These are phyloP conservation scores for Wickerhamomyces canadensis DNA, from an alignment of 805 yeast species.

Conservation along the genomic window DNA sequence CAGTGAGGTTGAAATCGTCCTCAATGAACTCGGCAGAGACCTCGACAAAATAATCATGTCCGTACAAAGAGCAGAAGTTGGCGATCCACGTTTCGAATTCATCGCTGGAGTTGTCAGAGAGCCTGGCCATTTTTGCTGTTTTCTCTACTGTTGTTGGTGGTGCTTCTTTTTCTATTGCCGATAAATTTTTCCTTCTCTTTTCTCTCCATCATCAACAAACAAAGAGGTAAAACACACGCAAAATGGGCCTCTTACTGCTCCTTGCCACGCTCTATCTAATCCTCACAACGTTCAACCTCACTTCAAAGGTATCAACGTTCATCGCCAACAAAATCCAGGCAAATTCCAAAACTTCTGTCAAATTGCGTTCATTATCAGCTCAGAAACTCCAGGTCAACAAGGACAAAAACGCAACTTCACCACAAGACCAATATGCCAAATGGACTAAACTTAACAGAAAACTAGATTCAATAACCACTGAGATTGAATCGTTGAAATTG, in stretches of 20 bases:
- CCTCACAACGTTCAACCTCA: background rate
- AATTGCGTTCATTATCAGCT: conserved; percentile 27
- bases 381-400: conserved; percentile 44
- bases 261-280: background rate
- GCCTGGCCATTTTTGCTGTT: conserved; percentile 13
- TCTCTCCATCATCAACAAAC: background rate
- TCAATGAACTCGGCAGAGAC: conserved; percentile 90
- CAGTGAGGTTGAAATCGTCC: conserved; percentile 94
- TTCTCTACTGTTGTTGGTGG: conserved; percentile 1
- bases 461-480: conserved; percentile 49
- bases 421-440: conserved; percentile 91
- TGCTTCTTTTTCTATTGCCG: background rate
- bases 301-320: background rate
- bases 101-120: conserved; percentile 24
- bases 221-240: background rate
- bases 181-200: background rate
- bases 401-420: conserved; percentile 58
- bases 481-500: conserved; percentile 40
- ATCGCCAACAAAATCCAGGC: conserved; percentile 30
- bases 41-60: conserved; percentile 84
- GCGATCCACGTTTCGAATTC: conserved; percentile 52
- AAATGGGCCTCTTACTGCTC: background rate
- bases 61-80: conserved; percentile 47
- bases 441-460: conserved; percentile 91
- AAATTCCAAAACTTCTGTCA: conserved; percentile 17